A percentile compares a stretch with the other conserved stretches of the same genome.
Evolutionary conservation across 371 early-diverging fungal genomes (phyloP).

Genomic region (Coemansia sp.): DNA sequence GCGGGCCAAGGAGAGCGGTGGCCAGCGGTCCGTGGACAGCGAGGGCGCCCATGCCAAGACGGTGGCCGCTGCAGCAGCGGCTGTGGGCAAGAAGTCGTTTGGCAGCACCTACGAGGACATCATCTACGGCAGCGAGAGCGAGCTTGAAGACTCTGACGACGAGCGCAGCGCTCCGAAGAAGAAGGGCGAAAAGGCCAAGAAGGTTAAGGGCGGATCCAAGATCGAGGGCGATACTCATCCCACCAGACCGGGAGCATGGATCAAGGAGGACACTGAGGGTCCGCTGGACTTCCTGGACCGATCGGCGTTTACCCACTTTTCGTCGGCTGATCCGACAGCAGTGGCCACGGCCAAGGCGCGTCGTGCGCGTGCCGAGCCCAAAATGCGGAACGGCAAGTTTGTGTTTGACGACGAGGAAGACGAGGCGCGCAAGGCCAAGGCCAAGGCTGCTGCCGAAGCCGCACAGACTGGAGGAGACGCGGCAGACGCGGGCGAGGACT

Average conservation of each 20-base stretch:
- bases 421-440: constrained; percentile 35
- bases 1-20: constrained; percentile 63
- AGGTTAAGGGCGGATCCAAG: constrained; percentile 27
- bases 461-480: constrained; percentile 48
- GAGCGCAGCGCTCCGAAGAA: constrained; percentile 54
- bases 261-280: constrained; percentile 75
- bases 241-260: constrained; percentile 56
- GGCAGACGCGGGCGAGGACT: constrained; percentile 65
- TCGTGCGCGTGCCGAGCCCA: constrained; percentile 57
- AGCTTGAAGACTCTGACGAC: constrained; percentile 72
- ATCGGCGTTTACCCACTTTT: constrained; percentile 76
- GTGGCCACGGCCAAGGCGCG: constrained; percentile 49
- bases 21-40: constrained; percentile 51
- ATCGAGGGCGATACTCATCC: not conserved
- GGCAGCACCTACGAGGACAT: constrained; percentile 87
- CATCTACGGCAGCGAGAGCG: constrained; percentile 88
- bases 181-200: constrained; percentile 31
- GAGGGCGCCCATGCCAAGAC: constrained; percentile 56
- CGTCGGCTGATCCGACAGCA: constrained; percentile 48
- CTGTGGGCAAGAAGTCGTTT: constrained; percentile 51
- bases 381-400: constrained; percentile 72
- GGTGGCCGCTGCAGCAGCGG: constrained; percentile 42
- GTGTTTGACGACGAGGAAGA: constrained; percentile 71
- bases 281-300: constrained; percentile 93
- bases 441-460: constrained; percentile 28